Evolutionary conservation across 768 basidiomycete species (phyloP).

Genomic region (Rhizopogon roseolus): DNA sequence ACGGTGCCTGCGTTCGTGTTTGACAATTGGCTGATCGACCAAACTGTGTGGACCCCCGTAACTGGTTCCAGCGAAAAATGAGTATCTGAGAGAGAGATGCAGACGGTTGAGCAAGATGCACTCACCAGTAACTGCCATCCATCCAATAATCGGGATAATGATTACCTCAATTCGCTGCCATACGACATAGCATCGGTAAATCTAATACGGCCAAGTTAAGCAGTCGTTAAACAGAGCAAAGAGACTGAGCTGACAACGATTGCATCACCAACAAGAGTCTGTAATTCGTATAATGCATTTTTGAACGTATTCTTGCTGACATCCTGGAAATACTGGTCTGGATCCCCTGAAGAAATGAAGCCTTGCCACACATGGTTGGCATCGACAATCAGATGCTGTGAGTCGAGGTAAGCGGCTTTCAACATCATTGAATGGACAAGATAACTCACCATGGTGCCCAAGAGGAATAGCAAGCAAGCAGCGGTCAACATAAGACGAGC

Average conservation of each 20-base stretch:
- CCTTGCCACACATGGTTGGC: not conserved
- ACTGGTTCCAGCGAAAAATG: not conserved
- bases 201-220: conserved; percentile 2
- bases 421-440: not conserved
- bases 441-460: conserved; percentile 1
- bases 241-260: conserved; percentile 7
- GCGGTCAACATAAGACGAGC: not conserved
- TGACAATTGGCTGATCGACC: not conserved
- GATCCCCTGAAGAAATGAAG: not conserved
- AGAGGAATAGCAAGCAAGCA: conserved; percentile 1
- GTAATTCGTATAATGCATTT: conserved; percentile 1
- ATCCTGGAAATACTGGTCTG: not conserved
- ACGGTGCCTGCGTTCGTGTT: not conserved
- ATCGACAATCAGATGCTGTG: conserved; percentile 2
- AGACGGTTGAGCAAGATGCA: not conserved
- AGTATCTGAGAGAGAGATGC: not conserved
- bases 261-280: conserved; percentile 8
- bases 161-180: conserved; percentile 1
- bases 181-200: conserved; percentile 7
- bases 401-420: not conserved
- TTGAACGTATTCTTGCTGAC: conserved; percentile 4
- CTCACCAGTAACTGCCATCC: not conserved
- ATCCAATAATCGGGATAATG: not conserved
- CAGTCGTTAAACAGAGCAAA: not conserved
- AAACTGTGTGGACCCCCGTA: conserved; percentile 1